Evolutionary conservation across 257 asterid species (phyloP), one percentile per base, ranked within the genome.

Genomic region (Gentiana dahurica): DNA sequence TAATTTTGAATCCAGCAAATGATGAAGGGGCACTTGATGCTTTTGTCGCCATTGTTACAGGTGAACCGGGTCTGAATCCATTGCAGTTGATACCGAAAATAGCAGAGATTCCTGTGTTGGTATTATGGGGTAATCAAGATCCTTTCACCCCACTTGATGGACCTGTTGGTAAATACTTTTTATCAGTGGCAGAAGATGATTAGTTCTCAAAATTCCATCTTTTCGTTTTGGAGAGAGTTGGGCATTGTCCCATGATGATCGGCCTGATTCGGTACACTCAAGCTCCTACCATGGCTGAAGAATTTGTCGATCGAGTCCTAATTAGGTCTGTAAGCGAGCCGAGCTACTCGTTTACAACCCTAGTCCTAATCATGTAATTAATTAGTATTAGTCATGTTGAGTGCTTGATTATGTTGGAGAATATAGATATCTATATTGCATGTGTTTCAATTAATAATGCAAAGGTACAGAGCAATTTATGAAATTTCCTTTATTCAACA

Each of bases 11-110:
- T 56, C 96, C 98, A n/a, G 87, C 96, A 9, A 69, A 73, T 0
- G 88, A 74, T 34, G 95, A 85, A 53, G 98, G 98, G 36, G 95
- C 96, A n/a, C 86, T 87, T 5, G 98, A 91, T 75, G 98, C 96
- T 34, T 91, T 91, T 59, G 86, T 91, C n/a, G 85, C 98, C 34
- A 85, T 87, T 36, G 66, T 91, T 56, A 91, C 98, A 0, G 98
- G 98, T 4, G 93, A 95, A 8, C 98, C 98, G 0, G 95, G 98
- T 37, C 96, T 96, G 11, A 91, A 69, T 69, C 98, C 98, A 8
- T 77, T 79, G 50, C 65, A 79, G 69, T 49, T 91, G 74, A 75
- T 87, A 47, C 94, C 95, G 0, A 75, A 75, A 12, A 65, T 91
- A 49, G 24, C 24, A 24, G 2, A 4, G 46, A 8, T 81, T 11